Evolutionary conservation across 1,139 yeast species (phyloP), one percentile per base, ranked within the genome.

Genomic region (Candida tropicalis): DNA sequence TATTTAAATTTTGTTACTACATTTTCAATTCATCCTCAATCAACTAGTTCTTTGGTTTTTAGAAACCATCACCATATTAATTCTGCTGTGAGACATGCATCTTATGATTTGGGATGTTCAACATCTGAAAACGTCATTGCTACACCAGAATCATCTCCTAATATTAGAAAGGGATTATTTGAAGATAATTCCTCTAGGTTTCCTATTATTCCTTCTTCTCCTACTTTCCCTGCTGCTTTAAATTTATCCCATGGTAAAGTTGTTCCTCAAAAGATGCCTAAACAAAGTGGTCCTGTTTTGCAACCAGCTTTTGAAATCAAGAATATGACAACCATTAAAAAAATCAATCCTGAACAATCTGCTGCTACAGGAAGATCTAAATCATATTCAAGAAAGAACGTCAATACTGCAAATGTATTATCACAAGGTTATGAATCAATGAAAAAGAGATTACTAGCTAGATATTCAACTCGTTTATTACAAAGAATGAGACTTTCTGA

Each of bases 401-500:
- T 13, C 10, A 22, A 18, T 10, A 36, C 3, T 8, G 8, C 33
- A 18, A 12, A n/a, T n/a, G n/a, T n/a, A n/a, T n/a, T 15, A n/a
- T 3, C n/a, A 4, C 22, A 11, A 9, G 16, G 18, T 5, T 5
- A 5, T 2, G 33, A 20, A 15, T 39, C 29, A 25, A 39, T 33
- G 26, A 33, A 25, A 39, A 43, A 27, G 22, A 36, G 18, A 38
- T 38, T 48, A 26, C 35, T 41, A 16, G 29, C 47, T 4, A 37
- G 29, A 33, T 49, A 38, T 33, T 17, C 40, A 5, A 12, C 39
- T 31, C 38, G 40, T n/a, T 38, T 42, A 35, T 36, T 48, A 13
- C 20, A 36, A 32, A 35, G 35, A 12, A 36, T 50, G 13, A 47
- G 42, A 29, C 42, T 50, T 13, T 34, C 47, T 31, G 52, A 49